These are phyloP conservation scores for Metroxylon sagu DNA, from an alignment of 176 grass and related monocot genomes.

Conservation along the genomic window DNA sequence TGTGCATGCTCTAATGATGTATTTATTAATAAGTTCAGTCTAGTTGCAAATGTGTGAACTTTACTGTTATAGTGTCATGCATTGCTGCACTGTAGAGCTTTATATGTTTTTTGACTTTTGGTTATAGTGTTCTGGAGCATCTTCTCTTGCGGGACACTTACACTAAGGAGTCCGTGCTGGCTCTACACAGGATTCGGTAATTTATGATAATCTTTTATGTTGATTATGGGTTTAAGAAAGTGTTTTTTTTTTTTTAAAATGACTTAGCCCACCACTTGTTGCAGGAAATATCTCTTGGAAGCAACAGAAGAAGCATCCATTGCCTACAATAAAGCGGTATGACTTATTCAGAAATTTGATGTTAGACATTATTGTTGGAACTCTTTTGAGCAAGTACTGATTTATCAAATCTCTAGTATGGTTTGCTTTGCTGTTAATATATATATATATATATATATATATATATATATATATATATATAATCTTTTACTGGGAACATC, in stretches of 20 bases:
- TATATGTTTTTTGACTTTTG: slow-evolving; percentile 5
- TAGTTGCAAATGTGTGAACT: too few relatives aligned
- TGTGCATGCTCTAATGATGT: too few relatives aligned
- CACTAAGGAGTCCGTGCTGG: slow-evolving; percentile 88
- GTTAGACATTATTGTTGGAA: slow-evolving; percentile 18
- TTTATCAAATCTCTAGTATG: too few relatives aligned
- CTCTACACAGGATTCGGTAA: slow-evolving; percentile 84
- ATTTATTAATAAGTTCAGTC: too few relatives aligned
- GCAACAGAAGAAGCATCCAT: slow-evolving; percentile 98
- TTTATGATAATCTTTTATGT: not conserved
- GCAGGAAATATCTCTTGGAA: slow-evolving; percentile 90
- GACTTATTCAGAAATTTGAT: slow-evolving; percentile 6
- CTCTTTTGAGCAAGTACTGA: too few relatives aligned
- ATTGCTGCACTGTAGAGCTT: too few relatives aligned
- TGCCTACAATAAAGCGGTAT: slow-evolving; percentile 86
- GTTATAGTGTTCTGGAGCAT: slow-evolving; percentile 78
- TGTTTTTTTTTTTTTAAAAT: not conserved
- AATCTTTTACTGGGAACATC: too few relatives aligned
- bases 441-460: too few relatives aligned
- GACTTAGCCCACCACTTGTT: slow-evolving; percentile 16
- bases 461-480: too few relatives aligned
- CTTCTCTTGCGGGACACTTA: slow-evolving; percentile 97
- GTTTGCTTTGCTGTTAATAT: too few relatives aligned
- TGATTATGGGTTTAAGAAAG: not conserved
- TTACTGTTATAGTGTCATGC: too few relatives aligned